Conservation (phyloP, 495 filamentous ascomycete species). For the Melanomma pulvis-pyrius region DNA sequence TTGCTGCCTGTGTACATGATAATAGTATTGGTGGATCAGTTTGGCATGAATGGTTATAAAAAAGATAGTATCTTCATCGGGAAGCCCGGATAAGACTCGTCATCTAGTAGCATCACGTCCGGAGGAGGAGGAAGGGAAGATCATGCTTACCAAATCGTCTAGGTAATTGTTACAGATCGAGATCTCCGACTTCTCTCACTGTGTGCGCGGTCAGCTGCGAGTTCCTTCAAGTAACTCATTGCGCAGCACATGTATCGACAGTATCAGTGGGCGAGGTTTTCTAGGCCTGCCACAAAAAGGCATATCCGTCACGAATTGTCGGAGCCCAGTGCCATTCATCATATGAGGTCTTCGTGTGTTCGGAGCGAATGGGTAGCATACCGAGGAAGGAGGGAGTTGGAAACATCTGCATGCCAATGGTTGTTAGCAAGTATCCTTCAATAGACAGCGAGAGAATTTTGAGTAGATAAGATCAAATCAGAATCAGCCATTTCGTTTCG, state of each 20-base stretch:
- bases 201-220: conserved; percentile 1
- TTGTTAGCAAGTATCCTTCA: not conserved
- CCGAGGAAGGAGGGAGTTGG: not conserved
- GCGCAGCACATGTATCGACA: not conserved
- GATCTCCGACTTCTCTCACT: not conserved
- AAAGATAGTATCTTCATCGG: conserved; percentile 72
- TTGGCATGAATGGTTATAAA: conserved; percentile 82
- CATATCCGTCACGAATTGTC: conserved; percentile 85
- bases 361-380: conserved; percentile 16
- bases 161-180: not conserved
- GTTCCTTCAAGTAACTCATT: not conserved
- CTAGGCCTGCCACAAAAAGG: conserved; percentile 99
- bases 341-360: conserved; percentile 47
- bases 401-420: not conserved
- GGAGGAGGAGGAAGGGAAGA: not conserved
- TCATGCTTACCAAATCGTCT: conserved; percentile 6
- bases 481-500: conserved; percentile 88
- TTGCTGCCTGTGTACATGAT: not conserved
- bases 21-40: conserved; percentile 51
- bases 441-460: not conserved
- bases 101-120: conserved; percentile 77
- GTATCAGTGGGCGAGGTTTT: conserved; percentile 99
- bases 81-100: conserved; percentile 83
- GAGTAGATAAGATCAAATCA: conserved; percentile 59
- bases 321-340: conserved; percentile 99